Percentiles rank a stretch among this genome's conserved stretches.
Conservation (phyloP, 495 filamentous ascomycete genomes). For the Penicillium bovifimosum region DNA sequence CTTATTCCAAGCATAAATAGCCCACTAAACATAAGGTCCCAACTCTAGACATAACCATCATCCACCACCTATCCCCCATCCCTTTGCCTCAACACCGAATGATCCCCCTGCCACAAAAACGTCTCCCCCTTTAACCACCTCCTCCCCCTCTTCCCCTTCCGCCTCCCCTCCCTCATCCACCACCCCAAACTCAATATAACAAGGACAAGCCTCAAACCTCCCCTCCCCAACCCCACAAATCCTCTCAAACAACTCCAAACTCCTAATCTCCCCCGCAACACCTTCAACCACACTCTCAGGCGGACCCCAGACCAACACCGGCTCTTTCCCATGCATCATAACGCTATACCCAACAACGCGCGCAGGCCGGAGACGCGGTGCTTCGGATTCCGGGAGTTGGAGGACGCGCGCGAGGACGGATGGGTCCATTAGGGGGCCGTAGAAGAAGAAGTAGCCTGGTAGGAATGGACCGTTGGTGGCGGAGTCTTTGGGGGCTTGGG, state of each 20-base stretch:
- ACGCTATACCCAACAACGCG: neutral
- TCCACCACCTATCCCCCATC: neutral
- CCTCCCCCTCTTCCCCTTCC: neutral
- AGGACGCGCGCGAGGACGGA: neutral
- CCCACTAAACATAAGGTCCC: no score
- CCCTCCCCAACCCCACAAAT: neutral
- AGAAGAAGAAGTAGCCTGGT: neutral
- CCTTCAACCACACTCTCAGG: neutral
- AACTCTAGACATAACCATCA: no score
- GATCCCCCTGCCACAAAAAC: neutral
- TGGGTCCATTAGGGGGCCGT: neutral
- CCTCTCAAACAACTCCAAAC: neutral
- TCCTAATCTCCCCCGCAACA: neutral
- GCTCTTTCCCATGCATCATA: neutral
- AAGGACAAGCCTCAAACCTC: neutral
- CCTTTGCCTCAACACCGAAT: neutral
- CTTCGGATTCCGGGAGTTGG: neutral
- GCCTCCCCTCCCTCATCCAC: neutral
- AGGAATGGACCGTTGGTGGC: neutral
- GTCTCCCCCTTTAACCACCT: neutral
- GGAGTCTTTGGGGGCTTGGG: neutral
- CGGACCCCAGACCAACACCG: neutral
- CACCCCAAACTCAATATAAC: neutral
- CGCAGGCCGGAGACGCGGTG: neutral
- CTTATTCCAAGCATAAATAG: no score